Percentiles rank a stretch among this genome's conserved stretches.
Evolutionary conservation across 805 yeast genomes (phyloP).

Genomic region (Yamadazyma paraphyllophila): DNA sequence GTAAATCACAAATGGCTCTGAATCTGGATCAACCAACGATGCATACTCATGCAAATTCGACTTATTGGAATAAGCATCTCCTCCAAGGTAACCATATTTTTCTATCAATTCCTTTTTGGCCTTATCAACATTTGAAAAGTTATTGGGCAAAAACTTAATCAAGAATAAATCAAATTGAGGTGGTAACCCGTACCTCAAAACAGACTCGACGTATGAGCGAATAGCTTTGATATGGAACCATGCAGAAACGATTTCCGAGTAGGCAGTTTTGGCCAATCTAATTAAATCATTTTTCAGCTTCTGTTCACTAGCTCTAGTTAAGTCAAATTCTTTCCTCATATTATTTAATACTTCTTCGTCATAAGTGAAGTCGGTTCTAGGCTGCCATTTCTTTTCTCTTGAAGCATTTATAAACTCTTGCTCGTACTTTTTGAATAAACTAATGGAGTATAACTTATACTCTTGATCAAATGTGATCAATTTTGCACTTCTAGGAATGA

Average conservation of each 20-base stretch:
- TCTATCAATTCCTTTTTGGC: constrained; percentile 68
- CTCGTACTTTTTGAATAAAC: constrained; percentile 79
- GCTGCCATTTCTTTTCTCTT: constrained; percentile 86
- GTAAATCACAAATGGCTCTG: constrained; percentile 93
- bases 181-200: constrained; percentile 94
- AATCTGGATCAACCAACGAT: constrained; percentile 88
- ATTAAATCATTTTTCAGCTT: constrained; percentile 72
- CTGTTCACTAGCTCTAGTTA: constrained; percentile 71
- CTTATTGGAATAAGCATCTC: constrained; percentile 74
- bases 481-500: constrained; percentile 87
- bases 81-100: constrained; percentile 87
- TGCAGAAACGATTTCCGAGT: constrained; percentile 74
- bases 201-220: constrained; percentile 88
- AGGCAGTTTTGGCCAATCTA: constrained; percentile 86
- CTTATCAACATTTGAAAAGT: constrained; percentile 41
- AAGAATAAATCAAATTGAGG: constrained; percentile 71
- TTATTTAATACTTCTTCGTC: constrained; percentile 72
- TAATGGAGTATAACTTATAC: constrained; percentile 69
- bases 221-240: constrained; percentile 91
- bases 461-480: constrained; percentile 72
- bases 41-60: constrained; percentile 85
- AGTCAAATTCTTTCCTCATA: constrained; percentile 74
- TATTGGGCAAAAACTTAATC: constrained; percentile 41
- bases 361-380: constrained; percentile 82
- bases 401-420: constrained; percentile 66